Conservation (phyloP, 495 filamentous ascomycete species). For the Aspergillus heteromorphus region DNA sequence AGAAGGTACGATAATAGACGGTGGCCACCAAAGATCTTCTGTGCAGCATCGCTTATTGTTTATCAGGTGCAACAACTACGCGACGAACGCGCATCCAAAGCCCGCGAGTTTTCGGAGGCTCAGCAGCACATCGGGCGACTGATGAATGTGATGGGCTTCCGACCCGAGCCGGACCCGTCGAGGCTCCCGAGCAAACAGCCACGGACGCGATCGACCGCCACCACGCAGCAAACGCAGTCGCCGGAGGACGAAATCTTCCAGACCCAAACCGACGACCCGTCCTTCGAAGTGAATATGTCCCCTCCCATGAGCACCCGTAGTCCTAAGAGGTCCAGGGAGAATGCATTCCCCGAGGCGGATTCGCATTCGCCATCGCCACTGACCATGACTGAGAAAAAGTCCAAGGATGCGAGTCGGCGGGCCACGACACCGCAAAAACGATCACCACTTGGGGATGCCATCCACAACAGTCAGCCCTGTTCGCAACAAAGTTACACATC, state of each 20-base stretch:
- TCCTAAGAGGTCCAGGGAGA: constrained; percentile 28
- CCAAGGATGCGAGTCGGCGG: constrained; percentile 6
- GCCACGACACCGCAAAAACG: constrained; percentile 9
- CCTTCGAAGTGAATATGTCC: constrained; percentile 19
- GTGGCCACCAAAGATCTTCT: too few species aligned
- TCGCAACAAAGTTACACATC: constrained; percentile 13
- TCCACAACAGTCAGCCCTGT: constrained; percentile 26
- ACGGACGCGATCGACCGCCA: constrained; percentile 13
- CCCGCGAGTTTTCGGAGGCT: constrained; percentile 45
- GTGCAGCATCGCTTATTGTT: not conserved
- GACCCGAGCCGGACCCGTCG: constrained; percentile 18
- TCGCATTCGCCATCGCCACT: constrained; percentile 3
- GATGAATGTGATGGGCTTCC: constrained; percentile 45
- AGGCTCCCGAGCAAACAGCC: constrained; percentile 19
- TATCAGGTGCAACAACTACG: constrained; percentile 35
- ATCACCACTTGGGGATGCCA: constrained; percentile 20
- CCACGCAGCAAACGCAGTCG: constrained; percentile 14
- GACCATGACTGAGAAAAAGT: constrained; percentile 1
- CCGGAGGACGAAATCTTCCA: constrained; percentile 21
- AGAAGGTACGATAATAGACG: constrained; percentile 26
- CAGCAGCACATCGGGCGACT: constrained; percentile 45
- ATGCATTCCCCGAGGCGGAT: constrained; percentile 8
- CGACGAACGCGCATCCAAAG: constrained; percentile 36
- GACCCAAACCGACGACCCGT: constrained; percentile 10
- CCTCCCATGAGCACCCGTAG: constrained; percentile 14